Evolutionary conservation across 2,329 filamentous ascomycete genomes (phyloP).

Genomic region (Colletotrichum chlorophyti): DNA sequence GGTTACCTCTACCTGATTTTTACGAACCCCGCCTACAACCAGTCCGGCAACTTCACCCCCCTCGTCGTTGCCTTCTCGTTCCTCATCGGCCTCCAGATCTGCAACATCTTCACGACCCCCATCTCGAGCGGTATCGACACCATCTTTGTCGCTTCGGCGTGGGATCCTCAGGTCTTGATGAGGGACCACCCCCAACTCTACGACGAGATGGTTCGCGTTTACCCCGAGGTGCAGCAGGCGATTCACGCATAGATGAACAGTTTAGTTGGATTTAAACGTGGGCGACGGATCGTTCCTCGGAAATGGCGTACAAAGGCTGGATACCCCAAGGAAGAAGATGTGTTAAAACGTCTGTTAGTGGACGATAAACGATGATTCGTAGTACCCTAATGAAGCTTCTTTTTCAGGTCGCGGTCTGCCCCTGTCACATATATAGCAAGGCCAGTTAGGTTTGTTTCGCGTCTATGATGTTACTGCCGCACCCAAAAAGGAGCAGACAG

Average conservation of each 20-base stretch:
- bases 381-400: neutral
- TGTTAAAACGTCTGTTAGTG: neutral
- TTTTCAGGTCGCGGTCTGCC: neutral
- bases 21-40: conserved; percentile 82
- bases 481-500: neutral
- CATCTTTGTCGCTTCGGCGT: conserved; percentile 81
- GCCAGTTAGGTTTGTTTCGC: neutral
- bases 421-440: neutral
- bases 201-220: conserved; percentile 77
- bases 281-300: neutral
- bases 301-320: neutral
- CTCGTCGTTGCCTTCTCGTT: conserved; percentile 87
- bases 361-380: neutral
- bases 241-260: conserved; percentile 65
- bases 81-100: conserved; percentile 88
- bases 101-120: conserved; percentile 88
- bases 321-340: conserved; percentile 1
- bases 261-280: neutral
- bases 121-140: conserved; percentile 89
- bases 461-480: neutral
- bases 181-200: conserved; percentile 84
- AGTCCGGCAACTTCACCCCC: conserved; percentile 70
- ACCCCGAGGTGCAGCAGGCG: conserved; percentile 82
- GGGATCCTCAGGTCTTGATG: conserved; percentile 77
- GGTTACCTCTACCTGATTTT: conserved; percentile 88